Evolutionary conservation across 169 alveolate species (phyloP).

Genomic region (Plasmodium billcollinsi): DNA sequence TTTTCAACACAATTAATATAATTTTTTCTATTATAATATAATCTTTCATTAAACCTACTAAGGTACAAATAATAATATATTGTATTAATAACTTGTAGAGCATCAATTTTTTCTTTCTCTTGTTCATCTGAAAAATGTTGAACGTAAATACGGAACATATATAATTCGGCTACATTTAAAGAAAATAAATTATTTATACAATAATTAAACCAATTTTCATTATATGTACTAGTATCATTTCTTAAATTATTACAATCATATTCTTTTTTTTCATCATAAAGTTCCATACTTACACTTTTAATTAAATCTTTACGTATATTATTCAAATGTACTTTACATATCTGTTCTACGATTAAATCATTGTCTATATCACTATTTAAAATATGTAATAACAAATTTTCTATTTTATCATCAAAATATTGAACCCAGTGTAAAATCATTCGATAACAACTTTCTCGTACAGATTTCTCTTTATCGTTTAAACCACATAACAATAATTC

Average conservation of each 20-base stretch:
- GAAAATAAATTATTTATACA: slow-evolving; percentile 55
- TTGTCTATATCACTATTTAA: slow-evolving; percentile 61
- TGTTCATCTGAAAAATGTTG: slow-evolving; percentile 70
- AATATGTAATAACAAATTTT: slow-evolving; percentile 29
- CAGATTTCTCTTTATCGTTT: slow-evolving; percentile 61
- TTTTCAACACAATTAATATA: slow-evolving; percentile 50
- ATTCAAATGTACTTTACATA: slow-evolving; percentile 44
- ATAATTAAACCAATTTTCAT: slow-evolving; percentile 40
- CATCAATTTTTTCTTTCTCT: slow-evolving; percentile 73
- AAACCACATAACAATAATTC: slow-evolving; percentile 70
- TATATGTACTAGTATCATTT: slow-evolving; percentile 12
- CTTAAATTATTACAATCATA: background rate
- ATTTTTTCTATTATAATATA: slow-evolving; percentile 60
- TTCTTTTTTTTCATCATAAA: background rate
- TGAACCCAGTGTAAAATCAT: slow-evolving; percentile 67
- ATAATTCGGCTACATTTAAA: slow-evolving; percentile 55
- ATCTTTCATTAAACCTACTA: slow-evolving; percentile 44
- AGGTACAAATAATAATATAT: slow-evolving; percentile 48
- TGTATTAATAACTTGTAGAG: slow-evolving; percentile 42
- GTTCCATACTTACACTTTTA: slow-evolving; percentile 9
- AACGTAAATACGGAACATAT: slow-evolving; percentile 48
- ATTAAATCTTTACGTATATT: slow-evolving; percentile 28
- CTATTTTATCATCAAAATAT: slow-evolving; percentile 47
- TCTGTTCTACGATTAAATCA: slow-evolving; percentile 65
- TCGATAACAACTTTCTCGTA: slow-evolving; percentile 58